These are phyloP conservation scores for Elaeis guineensis DNA, from an alignment of 176 grass and related monocot species.

Conservation along the genomic window DNA sequence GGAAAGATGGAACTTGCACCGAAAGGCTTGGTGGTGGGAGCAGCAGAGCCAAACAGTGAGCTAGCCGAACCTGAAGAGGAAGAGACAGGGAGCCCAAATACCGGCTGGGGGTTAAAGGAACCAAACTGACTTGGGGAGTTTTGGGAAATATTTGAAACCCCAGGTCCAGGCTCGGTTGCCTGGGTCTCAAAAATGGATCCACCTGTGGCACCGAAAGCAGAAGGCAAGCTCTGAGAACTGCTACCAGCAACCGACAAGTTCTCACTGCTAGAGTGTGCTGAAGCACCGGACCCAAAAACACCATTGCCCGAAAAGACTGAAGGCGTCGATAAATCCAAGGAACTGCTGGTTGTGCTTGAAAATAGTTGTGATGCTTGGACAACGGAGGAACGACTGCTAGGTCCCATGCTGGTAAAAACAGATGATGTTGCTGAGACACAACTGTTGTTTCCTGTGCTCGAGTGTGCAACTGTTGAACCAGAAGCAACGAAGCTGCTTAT, in stretches of 20 bases:
- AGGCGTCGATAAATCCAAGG: background rate
- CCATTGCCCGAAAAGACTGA: background rate
- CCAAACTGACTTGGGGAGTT: conserved; percentile 3
- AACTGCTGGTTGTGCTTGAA: background rate
- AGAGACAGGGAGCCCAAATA: background rate
- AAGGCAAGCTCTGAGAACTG: conserved; percentile 1
- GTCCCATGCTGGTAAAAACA: background rate
- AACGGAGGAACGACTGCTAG: conserved; percentile 1
- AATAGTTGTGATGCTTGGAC: background rate
- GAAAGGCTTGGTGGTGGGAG: background rate
- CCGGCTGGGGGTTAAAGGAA: background rate
- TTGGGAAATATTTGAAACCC: background rate
- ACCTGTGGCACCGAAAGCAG: background rate
- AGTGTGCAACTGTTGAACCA: background rate
- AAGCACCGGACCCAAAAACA: conserved; percentile 4
- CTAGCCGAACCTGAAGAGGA: background rate
- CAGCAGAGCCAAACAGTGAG: conserved; percentile 3
- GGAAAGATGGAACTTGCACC: background rate
- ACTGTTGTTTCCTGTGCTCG: background rate
- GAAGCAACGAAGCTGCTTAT: background rate
- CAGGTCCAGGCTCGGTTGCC: background rate
- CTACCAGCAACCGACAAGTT: background rate
- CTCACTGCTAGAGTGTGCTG: background rate
- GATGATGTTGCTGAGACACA: background rate
- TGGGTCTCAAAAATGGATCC: background rate